Evolutionary conservation across 2,329 filamentous ascomycete genomes (phyloP).

Genomic region (Tolypocladium album): DNA sequence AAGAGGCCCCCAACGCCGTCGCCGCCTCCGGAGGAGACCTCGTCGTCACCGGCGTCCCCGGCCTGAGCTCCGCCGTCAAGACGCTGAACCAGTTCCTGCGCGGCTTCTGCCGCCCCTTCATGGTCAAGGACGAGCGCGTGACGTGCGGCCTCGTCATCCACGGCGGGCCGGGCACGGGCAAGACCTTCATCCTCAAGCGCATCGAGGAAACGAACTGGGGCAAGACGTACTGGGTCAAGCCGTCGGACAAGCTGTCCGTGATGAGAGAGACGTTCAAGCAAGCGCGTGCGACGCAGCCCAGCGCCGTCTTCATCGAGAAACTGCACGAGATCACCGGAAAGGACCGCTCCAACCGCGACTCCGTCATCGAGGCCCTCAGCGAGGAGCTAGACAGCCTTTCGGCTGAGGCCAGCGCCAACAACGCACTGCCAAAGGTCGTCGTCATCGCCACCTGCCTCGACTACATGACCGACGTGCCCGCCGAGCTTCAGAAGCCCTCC

Average conservation of each 20-base stretch:
- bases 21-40: slow-evolving; percentile 21
- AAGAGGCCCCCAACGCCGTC: slow-evolving; percentile 6
- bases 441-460: slow-evolving; percentile 66
- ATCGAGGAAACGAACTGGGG: slow-evolving; percentile 62
- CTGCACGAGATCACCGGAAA: slow-evolving; percentile 60
- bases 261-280: slow-evolving; percentile 61
- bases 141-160: slow-evolving; percentile 61
- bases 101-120: slow-evolving; percentile 35
- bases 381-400: slow-evolving; percentile 47
- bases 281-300: slow-evolving; percentile 59
- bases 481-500: slow-evolving; percentile 52
- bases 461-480: slow-evolving; percentile 61
- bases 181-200: slow-evolving; percentile 61
- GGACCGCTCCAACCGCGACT: slow-evolving; percentile 38
- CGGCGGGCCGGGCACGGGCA: slow-evolving; percentile 77
- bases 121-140: slow-evolving; percentile 17
- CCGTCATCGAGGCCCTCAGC: slow-evolving; percentile 38
- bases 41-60: slow-evolving; percentile 49
- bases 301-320: slow-evolving; percentile 69
- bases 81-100: slow-evolving; percentile 57
- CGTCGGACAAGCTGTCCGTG: slow-evolving; percentile 42
- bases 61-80: slow-evolving; percentile 52
- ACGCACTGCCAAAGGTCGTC: slow-evolving; percentile 46
- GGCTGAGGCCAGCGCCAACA: slow-evolving; percentile 21
- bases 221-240: slow-evolving; percentile 51